These are phyloP conservation scores for Aurifilum marmelostoma DNA, from an alignment of 2,329 filamentous ascomycete species.

Conservation along the genomic window DNA sequence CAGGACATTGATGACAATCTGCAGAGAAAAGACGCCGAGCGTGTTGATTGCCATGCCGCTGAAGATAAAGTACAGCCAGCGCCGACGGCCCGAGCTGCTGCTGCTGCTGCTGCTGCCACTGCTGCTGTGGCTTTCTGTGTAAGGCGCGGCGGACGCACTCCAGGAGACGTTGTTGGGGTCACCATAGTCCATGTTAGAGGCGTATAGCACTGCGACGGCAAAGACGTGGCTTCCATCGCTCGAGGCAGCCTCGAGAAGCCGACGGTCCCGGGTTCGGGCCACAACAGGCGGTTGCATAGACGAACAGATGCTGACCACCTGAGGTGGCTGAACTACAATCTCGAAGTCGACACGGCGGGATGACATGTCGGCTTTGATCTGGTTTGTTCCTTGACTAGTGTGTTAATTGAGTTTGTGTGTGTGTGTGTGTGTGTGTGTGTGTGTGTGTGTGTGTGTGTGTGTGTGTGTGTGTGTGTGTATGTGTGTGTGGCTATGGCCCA, in stretches of 20 bases:
- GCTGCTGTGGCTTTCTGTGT: background rate
- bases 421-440: background rate
- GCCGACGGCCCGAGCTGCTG: slow-evolving; percentile 16
- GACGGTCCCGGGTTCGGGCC: slow-evolving; percentile 17
- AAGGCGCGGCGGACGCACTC: slow-evolving; percentile 2
- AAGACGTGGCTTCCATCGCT: background rate
- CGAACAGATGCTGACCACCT: background rate
- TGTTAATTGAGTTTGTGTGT: background rate
- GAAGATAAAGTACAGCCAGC: slow-evolving; percentile 26
- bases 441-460: background rate
- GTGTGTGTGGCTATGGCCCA: no score
- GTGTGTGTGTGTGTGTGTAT: background rate
- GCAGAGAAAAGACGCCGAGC: slow-evolving; percentile 11
- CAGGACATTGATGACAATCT: slow-evolving; percentile 10
- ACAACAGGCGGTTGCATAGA: slow-evolving; percentile 23
- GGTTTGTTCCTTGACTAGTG: background rate
- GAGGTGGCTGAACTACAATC: slow-evolving; percentile 24
- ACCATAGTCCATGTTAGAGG: slow-evolving; percentile 9
- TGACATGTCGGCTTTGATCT: background rate
- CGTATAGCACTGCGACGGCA: slow-evolving; percentile 12
- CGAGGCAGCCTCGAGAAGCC: slow-evolving; percentile 1
- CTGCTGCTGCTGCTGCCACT: slow-evolving; percentile 20
- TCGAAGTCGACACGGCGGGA: slow-evolving; percentile 6
- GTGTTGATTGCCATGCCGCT: background rate
- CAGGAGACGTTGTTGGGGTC: background rate